These are phyloP conservation scores for Tuber brumale DNA, from an alignment of 495 filamentous ascomycete genomes.

Conservation along the genomic window DNA sequence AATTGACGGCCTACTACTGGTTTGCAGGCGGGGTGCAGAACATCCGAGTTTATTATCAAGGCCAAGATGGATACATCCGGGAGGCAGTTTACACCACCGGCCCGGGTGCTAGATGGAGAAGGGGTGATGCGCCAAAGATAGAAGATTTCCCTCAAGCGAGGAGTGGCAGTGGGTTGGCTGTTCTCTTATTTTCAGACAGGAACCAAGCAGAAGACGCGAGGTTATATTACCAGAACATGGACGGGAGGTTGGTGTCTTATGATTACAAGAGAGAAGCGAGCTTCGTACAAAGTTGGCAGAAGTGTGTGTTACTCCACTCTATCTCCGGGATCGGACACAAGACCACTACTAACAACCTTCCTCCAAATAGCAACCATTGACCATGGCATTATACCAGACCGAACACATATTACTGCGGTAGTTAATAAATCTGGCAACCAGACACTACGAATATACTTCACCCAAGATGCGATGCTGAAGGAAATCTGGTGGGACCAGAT, in stretches of 20 bases:
- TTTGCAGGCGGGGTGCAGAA: neutral
- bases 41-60: neutral
- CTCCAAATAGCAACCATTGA: neutral
- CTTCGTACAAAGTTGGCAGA: neutral
- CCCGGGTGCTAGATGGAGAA: neutral
- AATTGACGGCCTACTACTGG: neutral
- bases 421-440: neutral
- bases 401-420: neutral
- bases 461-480: neutral
- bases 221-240: neutral
- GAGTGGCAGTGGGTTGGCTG: neutral
- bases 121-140: neutral
- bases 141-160: neutral
- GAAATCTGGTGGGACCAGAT: neutral
- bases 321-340: neutral
- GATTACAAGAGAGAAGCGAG: neutral
- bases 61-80: neutral
- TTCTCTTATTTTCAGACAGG: neutral
- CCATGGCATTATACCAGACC: neutral
- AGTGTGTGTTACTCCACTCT: neutral
- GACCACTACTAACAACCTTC: neutral
- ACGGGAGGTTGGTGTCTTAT: neutral
- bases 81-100: neutral
- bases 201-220: neutral
- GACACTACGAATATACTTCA: neutral